Evolutionary conservation across 106 monocot genomes (phyloP), one percentile per base, ranked within the genome.

Genomic region (Xerophyta viscosa): DNA sequence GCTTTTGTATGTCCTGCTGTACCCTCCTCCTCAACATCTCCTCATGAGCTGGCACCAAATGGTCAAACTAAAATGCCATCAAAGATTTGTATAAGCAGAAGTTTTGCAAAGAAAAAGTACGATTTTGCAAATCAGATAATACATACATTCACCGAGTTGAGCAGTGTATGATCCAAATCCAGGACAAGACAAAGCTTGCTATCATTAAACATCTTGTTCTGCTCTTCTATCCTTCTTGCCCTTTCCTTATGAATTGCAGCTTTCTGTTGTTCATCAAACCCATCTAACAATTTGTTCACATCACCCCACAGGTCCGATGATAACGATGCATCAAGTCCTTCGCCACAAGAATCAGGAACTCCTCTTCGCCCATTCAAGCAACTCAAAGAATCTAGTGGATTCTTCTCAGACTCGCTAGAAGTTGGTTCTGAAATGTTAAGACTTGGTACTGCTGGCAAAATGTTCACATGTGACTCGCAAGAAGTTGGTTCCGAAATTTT

Each of bases 81-180:
- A 28, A 15, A 3, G 14, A 44, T 14, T 8, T 44, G 9, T 8
- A 44, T 44, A 44, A 44, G 43, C 6, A 3, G 3, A 17, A 14
- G 14, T 3, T 44, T 3, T 9, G n/a, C 8, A 44, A 4, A 44
- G 8, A 17, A 44, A 44, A 44, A 10, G 33, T 33, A 10, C 33
- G 10, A 33, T 5, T 33, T 33, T 10, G 5, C 33, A 14, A 9
- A 44, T 8, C 14, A 44, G 8, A 14, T 8, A 14, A 8, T 4
- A 60, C 57, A 31, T 82, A 96, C 94, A 84, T 88, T 96, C 29
- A 89, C 96, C 19, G 98, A 98, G 75, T 98, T 98, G n/a, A 98
- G 86, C 21, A 98, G 90, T 19, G 98, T 98, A 46, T 98, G 98
- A 77, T 98, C 98, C 21, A 98, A 62, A 74, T 98, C 98, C 36